phyloP scores from a whole-genome alignment of 1,284 basidiomycete species.

The Apiotrichum siamense region DNA sequence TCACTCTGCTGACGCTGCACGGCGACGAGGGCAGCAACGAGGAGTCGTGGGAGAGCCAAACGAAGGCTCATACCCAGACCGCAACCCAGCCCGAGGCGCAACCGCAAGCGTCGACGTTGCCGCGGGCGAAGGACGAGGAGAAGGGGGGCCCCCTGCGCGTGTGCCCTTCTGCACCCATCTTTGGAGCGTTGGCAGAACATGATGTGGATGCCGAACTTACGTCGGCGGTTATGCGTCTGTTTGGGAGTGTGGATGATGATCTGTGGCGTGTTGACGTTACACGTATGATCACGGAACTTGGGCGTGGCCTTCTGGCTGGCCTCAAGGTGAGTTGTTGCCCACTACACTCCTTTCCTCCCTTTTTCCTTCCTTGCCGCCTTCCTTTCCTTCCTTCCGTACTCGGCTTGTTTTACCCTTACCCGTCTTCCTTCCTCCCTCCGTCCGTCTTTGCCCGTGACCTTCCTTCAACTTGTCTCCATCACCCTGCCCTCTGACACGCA shows the following conservation, averaged over 20 bases:
- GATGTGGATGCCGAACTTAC: conserved; percentile 61
- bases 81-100: too few species aligned
- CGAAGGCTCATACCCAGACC: neutral
- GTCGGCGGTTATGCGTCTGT: conserved; percentile 68
- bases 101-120: too few species aligned
- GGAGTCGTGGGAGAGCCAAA: neutral
- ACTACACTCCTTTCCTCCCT: too few species aligned
- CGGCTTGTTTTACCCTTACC: too few species aligned
- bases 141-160: neutral
- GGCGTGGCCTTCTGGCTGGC: conserved; percentile 59
- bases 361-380: too few species aligned
- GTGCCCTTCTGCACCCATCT: conserved; percentile 35
- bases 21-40: neutral
- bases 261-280: conserved; percentile 30
- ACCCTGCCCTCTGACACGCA: too few species aligned
- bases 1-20: conserved; percentile 54
- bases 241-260: conserved; percentile 54
- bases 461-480: too few species aligned
- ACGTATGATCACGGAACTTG: conserved; percentile 36
- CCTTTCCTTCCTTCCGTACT: too few species aligned
- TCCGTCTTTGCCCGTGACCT: too few species aligned
- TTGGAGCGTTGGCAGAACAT: conserved; percentile 61
- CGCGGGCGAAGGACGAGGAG: neutral
- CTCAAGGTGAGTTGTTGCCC: conserved; percentile 55
- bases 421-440: too few species aligned